Base-by-base conservation (phyloP, 768 basidiomycete species). In the Psilocybe cubensis region DNA sequence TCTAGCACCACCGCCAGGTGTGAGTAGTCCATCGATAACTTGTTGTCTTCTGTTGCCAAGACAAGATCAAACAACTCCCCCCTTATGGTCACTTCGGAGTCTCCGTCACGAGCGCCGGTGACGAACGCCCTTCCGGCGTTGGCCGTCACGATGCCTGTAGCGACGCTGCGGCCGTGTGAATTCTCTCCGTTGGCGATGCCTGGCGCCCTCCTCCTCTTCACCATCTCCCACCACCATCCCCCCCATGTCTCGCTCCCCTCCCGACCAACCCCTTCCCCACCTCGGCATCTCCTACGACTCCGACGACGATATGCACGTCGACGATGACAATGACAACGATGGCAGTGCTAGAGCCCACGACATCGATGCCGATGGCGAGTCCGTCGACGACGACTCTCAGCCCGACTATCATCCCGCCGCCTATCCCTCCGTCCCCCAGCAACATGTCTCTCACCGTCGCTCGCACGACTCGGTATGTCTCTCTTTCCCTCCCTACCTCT, bases 1-100 rank as follows among this genome's bases (percentile, higher is more conserved):
- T 97, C 95, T 57, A 96, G 60, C 56, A 97, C 83, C 59, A 96
- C 84, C 20, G 93, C 89, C 33, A 96, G 80, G 71, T 94, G 91
- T 38, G 76, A 77, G 35, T 60, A 61, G 69, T 57, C 66, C 67
- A 69, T 69, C 44, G 52, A 54, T 52, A 48, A 59, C 48, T 29
- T 29, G 35, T 38, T 14, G 31, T 31, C 24, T 33, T 17, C 56
- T 42, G 31, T 33, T 59, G 52, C 55, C 59, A 45, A 51, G 49
- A 49, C 46, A 63, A 57, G 61, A 61, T 62, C 52, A 54, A 53
- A 41, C 50, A 31, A 61, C 58, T 41, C 44, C 21, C 42, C 27
- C 47, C 53, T 57, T 63, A 61, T 68, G 57, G 60, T 66, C 68
- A 71, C 62, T 70, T 77, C 76, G 76, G 75, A 77, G 72, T 74